phyloP scores from a whole-genome alignment of 495 filamentous ascomycete species.

The Neurospora sp. region DNA sequence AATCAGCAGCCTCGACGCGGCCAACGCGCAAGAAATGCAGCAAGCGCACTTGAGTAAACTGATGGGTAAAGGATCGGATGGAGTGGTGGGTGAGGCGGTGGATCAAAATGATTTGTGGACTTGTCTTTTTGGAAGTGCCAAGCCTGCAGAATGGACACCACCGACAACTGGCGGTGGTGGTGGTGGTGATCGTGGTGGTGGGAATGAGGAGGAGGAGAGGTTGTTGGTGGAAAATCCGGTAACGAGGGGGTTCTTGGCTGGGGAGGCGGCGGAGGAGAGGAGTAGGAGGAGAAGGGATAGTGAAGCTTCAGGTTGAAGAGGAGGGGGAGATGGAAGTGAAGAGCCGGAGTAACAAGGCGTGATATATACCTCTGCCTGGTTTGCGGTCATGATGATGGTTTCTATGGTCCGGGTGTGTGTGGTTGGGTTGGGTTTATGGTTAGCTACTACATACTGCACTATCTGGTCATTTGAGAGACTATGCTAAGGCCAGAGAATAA shows the following conservation, averaged over 20 bases:
- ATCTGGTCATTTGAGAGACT: too few relatives aligned
- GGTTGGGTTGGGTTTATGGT: too few relatives aligned
- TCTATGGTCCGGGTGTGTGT: too few relatives aligned
- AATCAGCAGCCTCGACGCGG: constrained; percentile 51
- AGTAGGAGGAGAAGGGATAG: neutral
- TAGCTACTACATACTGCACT: too few relatives aligned
- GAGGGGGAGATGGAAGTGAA: neutral
- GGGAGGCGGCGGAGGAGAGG: constrained; percentile 20
- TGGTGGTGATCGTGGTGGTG: neutral
- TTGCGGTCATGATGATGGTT: neutral
- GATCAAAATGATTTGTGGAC: constrained; percentile 75
- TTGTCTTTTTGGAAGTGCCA: constrained; percentile 67
- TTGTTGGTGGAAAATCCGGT: constrained; percentile 7
- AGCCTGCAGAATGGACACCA: neutral
- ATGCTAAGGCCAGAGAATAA: too few relatives aligned
- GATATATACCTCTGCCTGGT: neutral
- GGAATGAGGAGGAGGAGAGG: constrained; percentile 6
- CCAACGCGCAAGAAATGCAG: constrained; percentile 75
- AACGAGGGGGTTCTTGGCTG: constrained; percentile 18
- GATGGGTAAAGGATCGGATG: constrained; percentile 47
- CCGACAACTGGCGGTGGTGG: neutral
- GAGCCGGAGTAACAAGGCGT: neutral
- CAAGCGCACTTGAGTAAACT: constrained; percentile 54
- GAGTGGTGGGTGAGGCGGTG: constrained; percentile 71
- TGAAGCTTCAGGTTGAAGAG: neutral